phyloP scores from a whole-genome alignment of 805 yeast genomes.

The Yarrowia phangngaensis region DNA sequence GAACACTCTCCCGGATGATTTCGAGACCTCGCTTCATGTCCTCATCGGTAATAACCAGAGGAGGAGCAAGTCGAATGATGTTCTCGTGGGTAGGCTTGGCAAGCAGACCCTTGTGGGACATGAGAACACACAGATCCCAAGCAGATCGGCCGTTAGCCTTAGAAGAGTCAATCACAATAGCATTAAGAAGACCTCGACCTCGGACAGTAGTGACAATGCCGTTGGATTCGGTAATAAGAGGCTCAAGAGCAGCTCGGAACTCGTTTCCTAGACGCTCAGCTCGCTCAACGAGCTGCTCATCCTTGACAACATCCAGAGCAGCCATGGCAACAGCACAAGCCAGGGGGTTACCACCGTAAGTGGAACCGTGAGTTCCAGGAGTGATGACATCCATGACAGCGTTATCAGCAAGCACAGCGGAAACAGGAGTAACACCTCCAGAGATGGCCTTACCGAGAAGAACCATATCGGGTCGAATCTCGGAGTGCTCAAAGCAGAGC shows the following conservation, averaged over 20 bases:
- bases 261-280: slow-evolving; percentile 66
- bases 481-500: slow-evolving; percentile 83
- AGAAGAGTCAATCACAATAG: slow-evolving; percentile 82
- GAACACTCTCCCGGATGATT: slow-evolving; percentile 59
- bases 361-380: slow-evolving; percentile 97
- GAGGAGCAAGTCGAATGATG: slow-evolving; percentile 94
- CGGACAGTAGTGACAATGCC: slow-evolving; percentile 62
- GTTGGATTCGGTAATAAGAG: slow-evolving; percentile 36
- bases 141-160: slow-evolving; percentile 88
- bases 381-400: slow-evolving; percentile 85
- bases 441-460: slow-evolving; percentile 91
- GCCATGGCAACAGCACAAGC: slow-evolving; percentile 92
- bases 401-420: slow-evolving; percentile 84
- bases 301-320: slow-evolving; percentile 83
- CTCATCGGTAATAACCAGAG: slow-evolving; percentile 82
- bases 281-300: slow-evolving; percentile 80
- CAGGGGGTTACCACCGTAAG: slow-evolving; percentile 96
- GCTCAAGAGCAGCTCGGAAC: slow-evolving; percentile 49
- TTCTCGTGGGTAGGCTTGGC: slow-evolving; percentile 97
- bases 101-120: slow-evolving; percentile 83
- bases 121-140: slow-evolving; percentile 88
- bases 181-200: slow-evolving; percentile 84
- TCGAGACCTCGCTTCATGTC: slow-evolving; percentile 80
- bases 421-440: slow-evolving; percentile 91
- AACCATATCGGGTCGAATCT: slow-evolving; percentile 82